Evolutionary conservation across 1,139 yeast species (phyloP).

Genomic region (Debaryomyces fabryi): DNA sequence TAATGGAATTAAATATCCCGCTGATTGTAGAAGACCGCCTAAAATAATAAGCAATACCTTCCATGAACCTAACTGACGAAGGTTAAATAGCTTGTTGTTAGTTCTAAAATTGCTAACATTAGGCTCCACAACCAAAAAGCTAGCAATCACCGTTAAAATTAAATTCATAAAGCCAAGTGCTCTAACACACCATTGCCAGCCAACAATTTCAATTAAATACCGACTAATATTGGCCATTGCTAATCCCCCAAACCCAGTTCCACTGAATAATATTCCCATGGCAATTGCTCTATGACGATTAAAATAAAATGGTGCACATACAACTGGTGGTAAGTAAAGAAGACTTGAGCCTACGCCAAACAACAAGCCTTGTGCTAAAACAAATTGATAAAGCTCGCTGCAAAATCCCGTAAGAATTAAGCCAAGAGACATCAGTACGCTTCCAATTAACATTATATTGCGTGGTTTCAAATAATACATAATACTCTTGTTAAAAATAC

Average conservation of each 20-base stretch:
- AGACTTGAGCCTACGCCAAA: conserved; percentile 42
- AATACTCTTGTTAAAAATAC: conserved; percentile 27
- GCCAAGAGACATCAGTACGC: conserved; percentile 29
- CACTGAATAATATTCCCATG: conserved; percentile 43
- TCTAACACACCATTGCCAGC: conserved; percentile 46
- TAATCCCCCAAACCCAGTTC: conserved; percentile 47
- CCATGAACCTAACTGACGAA: conserved; percentile 20
- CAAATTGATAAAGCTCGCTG: conserved; percentile 29
- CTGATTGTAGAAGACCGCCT: conserved; percentile 40
- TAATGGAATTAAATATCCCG: conserved; percentile 44
- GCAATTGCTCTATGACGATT: conserved; percentile 41
- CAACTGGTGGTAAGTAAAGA: conserved; percentile 42
- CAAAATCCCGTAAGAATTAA: conserved; percentile 29
- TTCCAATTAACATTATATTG: conserved; percentile 28
- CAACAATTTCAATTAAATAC: conserved; percentile 29
- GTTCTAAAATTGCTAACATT: conserved; percentile 19
- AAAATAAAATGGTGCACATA: conserved; percentile 43
- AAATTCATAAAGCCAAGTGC: conserved; percentile 33
- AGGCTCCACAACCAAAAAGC: conserved; percentile 24
- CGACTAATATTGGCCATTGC: conserved; percentile 38
- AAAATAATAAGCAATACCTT: conserved; percentile 29
- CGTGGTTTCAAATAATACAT: conserved; percentile 22
- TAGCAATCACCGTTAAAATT: conserved; percentile 18
- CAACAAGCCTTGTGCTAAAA: conserved; percentile 40
- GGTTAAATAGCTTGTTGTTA: conserved; percentile 19